Percentiles rank a stretch among this genome's conserved stretches.
Conservation (phyloP, 2,329 filamentous ascomycete genomes). For the Aspergillus fumigatus region DNA sequence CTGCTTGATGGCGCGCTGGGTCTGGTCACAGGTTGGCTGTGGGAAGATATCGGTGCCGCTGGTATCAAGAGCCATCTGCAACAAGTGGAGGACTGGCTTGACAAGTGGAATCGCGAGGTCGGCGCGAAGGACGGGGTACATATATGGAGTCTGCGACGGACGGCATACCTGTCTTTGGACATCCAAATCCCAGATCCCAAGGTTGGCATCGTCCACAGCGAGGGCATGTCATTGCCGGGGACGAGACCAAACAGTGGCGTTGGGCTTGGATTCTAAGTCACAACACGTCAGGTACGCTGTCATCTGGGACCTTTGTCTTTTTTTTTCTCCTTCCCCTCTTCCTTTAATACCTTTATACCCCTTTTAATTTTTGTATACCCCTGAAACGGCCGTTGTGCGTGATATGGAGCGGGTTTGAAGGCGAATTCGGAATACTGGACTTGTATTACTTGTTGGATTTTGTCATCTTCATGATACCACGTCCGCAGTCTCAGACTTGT, state of each 20-base stretch:
- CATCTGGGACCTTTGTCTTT: neutral
- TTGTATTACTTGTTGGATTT: slow-evolving; percentile 5
- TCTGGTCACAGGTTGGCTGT: slow-evolving; percentile 83
- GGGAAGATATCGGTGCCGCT: slow-evolving; percentile 82
- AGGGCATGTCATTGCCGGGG: slow-evolving; percentile 30
- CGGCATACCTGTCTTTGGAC: slow-evolving; percentile 72
- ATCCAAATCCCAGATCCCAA: slow-evolving; percentile 50
- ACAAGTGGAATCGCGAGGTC: slow-evolving; percentile 73
- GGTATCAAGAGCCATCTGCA: slow-evolving; percentile 67
- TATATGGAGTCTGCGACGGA: slow-evolving; percentile 73
- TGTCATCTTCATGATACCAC: slow-evolving; percentile 17
- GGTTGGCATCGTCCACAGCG: slow-evolving; percentile 41
- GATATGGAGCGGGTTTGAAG: slow-evolving; percentile 19
- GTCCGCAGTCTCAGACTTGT: slow-evolving; percentile 13
- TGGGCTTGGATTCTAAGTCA: slow-evolving; percentile 6
- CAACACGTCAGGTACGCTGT: neutral
- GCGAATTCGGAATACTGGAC: slow-evolving; percentile 7
- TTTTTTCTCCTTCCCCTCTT: slow-evolving; percentile 9
- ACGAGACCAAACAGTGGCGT: slow-evolving; percentile 34
- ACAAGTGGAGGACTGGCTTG: slow-evolving; percentile 73
- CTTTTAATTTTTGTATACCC: slow-evolving; percentile 9
- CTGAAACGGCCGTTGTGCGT: slow-evolving; percentile 15
- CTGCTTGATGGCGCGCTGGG: slow-evolving; percentile 76
- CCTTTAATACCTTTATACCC: slow-evolving; percentile 19
- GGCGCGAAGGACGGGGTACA: slow-evolving; percentile 60